phyloP scores from a whole-genome alignment of 2,329 filamentous ascomycete species.

The Huntiella moniliformis region DNA sequence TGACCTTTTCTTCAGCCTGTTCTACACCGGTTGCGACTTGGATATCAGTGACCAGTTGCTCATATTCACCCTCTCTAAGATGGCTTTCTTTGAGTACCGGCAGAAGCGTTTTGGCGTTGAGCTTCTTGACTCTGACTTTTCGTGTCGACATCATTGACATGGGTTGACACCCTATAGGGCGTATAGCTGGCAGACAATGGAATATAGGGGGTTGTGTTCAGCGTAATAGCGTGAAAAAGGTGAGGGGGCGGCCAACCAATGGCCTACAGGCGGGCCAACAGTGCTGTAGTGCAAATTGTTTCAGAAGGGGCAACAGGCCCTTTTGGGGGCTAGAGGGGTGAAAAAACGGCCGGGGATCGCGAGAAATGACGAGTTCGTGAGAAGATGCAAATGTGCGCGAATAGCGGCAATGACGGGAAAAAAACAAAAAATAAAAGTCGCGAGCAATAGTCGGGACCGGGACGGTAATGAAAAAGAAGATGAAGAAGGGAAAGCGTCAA shows the following conservation, averaged over 20 bases:
- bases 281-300: conserved; percentile 10
- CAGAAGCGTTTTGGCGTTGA: conserved; percentile 77
- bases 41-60: conserved; percentile 63
- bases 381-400: too few relatives aligned
- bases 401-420: too few relatives aligned
- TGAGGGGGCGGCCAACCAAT: conserved; percentile 14
- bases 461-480: conserved; percentile 14
- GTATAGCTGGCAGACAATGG: conserved; percentile 5
- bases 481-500: conserved; percentile 1
- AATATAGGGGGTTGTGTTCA: conserved; percentile 11
- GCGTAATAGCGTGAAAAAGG: conserved; percentile 16
- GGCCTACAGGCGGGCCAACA: conserved; percentile 8
- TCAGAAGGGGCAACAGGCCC: conserved; percentile 16
- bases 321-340: neutral
- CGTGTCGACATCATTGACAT: conserved; percentile 38
- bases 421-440: conserved; percentile 23
- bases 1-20: conserved; percentile 90
- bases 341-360: conserved; percentile 12
- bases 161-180: conserved; percentile 6
- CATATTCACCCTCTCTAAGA: conserved; percentile 71
- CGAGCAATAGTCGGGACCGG: conserved; percentile 29
- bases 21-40: conserved; percentile 93
- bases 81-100: conserved; percentile 78
- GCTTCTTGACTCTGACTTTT: conserved; percentile 72
- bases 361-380: too few relatives aligned